Evolutionary conservation across 768 basidiomycete genomes (phyloP).

Genomic region (Mycena rosella): DNA sequence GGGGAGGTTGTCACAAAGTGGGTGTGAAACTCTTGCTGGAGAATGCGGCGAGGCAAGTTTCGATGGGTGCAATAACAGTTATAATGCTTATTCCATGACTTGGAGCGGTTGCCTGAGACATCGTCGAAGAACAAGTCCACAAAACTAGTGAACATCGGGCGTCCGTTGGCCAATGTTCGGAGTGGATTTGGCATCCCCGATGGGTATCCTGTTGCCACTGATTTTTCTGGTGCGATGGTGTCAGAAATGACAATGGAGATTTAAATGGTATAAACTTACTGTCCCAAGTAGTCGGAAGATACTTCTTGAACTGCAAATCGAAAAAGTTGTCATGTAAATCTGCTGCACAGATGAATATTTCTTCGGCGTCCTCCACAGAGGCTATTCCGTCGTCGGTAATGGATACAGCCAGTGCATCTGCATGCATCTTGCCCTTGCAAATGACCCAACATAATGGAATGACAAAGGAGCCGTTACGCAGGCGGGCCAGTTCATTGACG

Average conservation of each 20-base stretch:
- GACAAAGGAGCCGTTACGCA: constrained; percentile 26
- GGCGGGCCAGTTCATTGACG: constrained; percentile 36
- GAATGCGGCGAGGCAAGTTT: constrained; percentile 49
- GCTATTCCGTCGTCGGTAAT: not conserved
- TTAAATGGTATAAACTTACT: not conserved
- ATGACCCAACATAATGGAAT: constrained; percentile 40
- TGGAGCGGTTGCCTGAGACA: constrained; percentile 58
- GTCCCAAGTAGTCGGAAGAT: not conserved
- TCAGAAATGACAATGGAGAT: not conserved
- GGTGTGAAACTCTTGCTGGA: constrained; percentile 52
- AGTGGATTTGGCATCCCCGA: constrained; percentile 49
- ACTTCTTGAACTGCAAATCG: constrained; percentile 7
- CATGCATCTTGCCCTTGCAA: constrained; percentile 2
- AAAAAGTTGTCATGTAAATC: not conserved
- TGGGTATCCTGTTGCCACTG: constrained; percentile 15
- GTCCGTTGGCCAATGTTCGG: constrained; percentile 44
- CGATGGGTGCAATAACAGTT: constrained; percentile 54
- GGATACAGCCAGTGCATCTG: constrained; percentile 11
- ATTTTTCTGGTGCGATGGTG: not conserved
- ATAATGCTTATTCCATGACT: constrained; percentile 61
- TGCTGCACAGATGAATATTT: not conserved
- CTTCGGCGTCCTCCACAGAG: not conserved
- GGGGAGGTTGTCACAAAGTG: constrained; percentile 56
- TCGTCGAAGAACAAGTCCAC: constrained; percentile 52
- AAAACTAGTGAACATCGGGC: constrained; percentile 47